A percentile compares a stretch with the other conserved stretches of the same genome.
Conservation (phyloP, 2,329 filamentous ascomycete genomes). For the Chaetothyriales sp. region DNA sequence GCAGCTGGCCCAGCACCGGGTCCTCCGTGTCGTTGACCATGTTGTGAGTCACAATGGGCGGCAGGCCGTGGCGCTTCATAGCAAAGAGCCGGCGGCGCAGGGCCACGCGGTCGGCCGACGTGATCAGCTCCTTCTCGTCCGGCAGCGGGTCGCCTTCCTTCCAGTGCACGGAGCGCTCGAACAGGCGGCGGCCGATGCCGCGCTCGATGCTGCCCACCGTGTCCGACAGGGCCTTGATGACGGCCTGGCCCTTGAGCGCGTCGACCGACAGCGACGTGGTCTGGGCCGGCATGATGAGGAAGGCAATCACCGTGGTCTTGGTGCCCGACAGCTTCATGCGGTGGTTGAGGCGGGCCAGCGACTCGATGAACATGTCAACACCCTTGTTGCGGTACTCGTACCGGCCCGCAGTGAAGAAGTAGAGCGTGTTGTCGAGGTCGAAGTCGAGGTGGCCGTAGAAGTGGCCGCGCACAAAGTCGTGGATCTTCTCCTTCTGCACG, state of each 20-base stretch:
- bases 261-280: conserved; percentile 91
- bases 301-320: conserved; percentile 89
- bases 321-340: conserved; percentile 71
- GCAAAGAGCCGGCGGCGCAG: conserved; percentile 83
- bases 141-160: conserved; percentile 86
- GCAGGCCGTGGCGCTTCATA: conserved; percentile 83
- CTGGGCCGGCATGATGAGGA: conserved; percentile 97
- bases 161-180: conserved; percentile 89
- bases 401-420: conserved; percentile 91
- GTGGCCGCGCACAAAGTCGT: conserved; percentile 93
- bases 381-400: conserved; percentile 99
- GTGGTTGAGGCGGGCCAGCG: conserved; percentile 85
- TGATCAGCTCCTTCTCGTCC: conserved; percentile 92
- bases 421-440: conserved; percentile 88
- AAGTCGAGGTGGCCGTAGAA: conserved; percentile 99
- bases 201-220: conserved; percentile 86
- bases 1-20: conserved; percentile 88
- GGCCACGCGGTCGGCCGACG: conserved; percentile 79
- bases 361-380: conserved; percentile 99
- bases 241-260: conserved; percentile 88
- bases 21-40: conserved; percentile 92
- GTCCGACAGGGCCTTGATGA: conserved; percentile 89
- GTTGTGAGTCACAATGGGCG: conserved; percentile 96
- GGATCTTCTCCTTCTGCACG: conserved; percentile 92
- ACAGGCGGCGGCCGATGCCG: conserved; percentile 83